A percentile compares a stretch with the other conserved stretches of the same genome.
phyloP scores from a whole-genome alignment of 352 stramenopile genomes.

The Globisporangium splendens region DNA sequence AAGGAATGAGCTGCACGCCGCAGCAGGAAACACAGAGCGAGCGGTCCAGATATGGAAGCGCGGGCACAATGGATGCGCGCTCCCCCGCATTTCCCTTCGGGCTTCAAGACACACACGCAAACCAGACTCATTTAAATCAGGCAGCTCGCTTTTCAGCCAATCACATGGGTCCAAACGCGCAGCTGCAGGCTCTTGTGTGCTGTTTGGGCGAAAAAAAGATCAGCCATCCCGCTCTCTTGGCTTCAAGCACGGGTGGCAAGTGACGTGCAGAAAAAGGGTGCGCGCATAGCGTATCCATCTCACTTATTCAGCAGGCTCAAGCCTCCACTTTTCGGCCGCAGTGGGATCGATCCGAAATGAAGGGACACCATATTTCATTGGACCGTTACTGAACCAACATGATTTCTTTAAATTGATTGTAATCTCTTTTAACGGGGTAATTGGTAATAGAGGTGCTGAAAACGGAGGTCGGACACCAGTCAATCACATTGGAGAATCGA shows the following conservation, averaged over 20 bases:
- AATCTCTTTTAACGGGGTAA: too few species aligned
- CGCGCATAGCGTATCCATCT: neutral
- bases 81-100: too few species aligned
- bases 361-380: too few species aligned
- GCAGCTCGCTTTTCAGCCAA: neutral
- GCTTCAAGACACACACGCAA: neutral
- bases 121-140: neutral
- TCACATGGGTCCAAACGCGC: neutral
- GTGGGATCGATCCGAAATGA: too few species aligned
- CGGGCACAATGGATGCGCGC: neutral
- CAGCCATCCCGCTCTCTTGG: neutral
- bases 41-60: neutral
- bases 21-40: neutral
- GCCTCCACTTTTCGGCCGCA: too few species aligned
- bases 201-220: conserved; percentile 1
- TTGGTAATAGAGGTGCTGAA: too few species aligned
- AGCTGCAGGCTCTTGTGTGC: neutral
- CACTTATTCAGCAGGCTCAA: neutral
- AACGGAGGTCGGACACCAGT: too few species aligned
- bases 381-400: too few species aligned
- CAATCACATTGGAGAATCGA: too few species aligned
- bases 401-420: too few species aligned
- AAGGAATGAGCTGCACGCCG: neutral
- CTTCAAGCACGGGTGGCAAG: neutral
- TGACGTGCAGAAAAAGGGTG: neutral